Conservation (phyloP, 2,329 filamentous ascomycete species). For the Pseudophaeomoniella oleicola region DNA sequence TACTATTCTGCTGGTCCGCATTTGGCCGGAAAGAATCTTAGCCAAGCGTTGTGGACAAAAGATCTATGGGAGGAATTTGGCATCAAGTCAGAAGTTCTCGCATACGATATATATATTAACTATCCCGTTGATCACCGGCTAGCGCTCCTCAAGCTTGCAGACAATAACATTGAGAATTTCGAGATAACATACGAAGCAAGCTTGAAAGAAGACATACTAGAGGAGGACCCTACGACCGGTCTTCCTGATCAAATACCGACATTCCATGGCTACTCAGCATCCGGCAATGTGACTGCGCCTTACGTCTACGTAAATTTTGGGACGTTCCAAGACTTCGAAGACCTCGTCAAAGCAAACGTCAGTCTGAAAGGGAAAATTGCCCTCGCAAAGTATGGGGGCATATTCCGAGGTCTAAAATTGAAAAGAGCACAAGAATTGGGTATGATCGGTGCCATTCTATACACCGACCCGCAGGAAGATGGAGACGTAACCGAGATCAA, state of each 20-base stretch:
- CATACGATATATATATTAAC: constrained; percentile 67
- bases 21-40: constrained; percentile 62
- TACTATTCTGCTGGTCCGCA: constrained; percentile 69
- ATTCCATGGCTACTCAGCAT: constrained; percentile 91
- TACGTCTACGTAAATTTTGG: constrained; percentile 90
- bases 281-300: constrained; percentile 74
- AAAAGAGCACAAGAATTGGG: constrained; percentile 85
- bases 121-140: constrained; percentile 59
- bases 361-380: constrained; percentile 74
- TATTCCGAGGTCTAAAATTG: constrained; percentile 83
- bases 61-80: constrained; percentile 61
- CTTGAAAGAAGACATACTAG: constrained; percentile 68
- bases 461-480: constrained; percentile 81
- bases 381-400: constrained; percentile 67
- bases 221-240: constrained; percentile 67
- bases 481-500: constrained; percentile 67
- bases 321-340: constrained; percentile 72
- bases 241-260: constrained; percentile 63
- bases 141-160: constrained; percentile 28
- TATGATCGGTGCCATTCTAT: constrained; percentile 73
- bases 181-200: constrained; percentile 62
- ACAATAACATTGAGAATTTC: constrained; percentile 25
- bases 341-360: constrained; percentile 60
- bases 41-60: constrained; percentile 62
- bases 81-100: constrained; percentile 41